Conservation (phyloP, 83 land plant genomes). For the Thuja plicata region DNA sequence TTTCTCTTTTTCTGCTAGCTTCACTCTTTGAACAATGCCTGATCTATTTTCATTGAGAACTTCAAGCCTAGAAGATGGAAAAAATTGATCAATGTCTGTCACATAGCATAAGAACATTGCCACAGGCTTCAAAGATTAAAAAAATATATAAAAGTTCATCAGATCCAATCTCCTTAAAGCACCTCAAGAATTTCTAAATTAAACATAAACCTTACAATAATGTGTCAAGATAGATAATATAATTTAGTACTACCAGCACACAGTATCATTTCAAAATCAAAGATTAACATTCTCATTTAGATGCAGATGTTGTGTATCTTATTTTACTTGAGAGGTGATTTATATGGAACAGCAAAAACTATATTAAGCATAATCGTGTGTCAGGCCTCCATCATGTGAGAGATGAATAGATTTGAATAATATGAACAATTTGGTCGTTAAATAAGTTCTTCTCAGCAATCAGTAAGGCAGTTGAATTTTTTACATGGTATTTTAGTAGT, state of each 20-base stretch:
- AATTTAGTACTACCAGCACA: neutral
- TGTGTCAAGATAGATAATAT: neutral
- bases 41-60: conserved; percentile 78
- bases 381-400: neutral
- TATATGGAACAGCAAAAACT: neutral
- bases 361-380: neutral
- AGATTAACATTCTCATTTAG: neutral
- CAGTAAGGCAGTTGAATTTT: neutral
- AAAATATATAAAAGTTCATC: neutral
- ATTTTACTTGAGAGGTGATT: neutral
- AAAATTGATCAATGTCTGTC: neutral
- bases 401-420: neutral
- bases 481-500: neutral
- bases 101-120: neutral
- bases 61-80: conserved; percentile 62
- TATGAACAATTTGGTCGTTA: neutral
- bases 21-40: conserved; percentile 92
- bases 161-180: neutral
- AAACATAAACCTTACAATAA: neutral
- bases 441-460: neutral
- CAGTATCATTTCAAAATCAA: neutral
- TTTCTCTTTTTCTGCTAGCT: conserved; percentile 95
- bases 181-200: neutral
- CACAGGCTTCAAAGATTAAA: neutral
- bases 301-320: neutral